Base-by-base conservation (phyloP, 2,329 filamentous ascomycete genomes). In the Claviceps spartinae region DNA sequence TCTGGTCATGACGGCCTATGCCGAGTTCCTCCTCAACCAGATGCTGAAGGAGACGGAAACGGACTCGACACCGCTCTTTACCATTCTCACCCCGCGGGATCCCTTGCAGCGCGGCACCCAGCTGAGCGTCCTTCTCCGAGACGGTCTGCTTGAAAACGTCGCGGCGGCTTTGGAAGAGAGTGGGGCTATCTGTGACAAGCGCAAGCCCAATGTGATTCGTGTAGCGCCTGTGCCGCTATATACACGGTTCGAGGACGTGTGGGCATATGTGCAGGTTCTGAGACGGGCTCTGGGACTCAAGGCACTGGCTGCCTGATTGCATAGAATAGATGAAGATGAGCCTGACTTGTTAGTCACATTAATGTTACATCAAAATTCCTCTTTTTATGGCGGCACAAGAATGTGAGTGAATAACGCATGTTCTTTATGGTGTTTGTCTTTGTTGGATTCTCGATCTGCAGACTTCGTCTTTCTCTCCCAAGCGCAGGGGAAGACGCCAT, bases 161-260 rank as follows among this genome's bases (percentile, higher is more conserved):
- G 75, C 81, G 54, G 69, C 72, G 44, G 74, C 74, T 30, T 65
- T 95, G 30, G 79, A 86, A 58, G 74, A 78, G 13, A 76, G 78
- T 1, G 86, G 84, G 1, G 81, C 93, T 2, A 77, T 94, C 1
- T 81, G 86, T 40, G 89, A 95, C 63, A 86, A 93, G 74, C 74
- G 89, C 54, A 87, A 86, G 65, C 89, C 90, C 1, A 83, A 90
- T 63, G 89, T 95, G 16, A 83, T 95, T 49, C 74, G 89, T 1
- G 81, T 94, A 1, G 88, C 89, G 2, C 89, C 90, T 1, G 84
- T 86, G 43, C 88, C 89, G 8, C 65, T 95, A 58, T 95, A 95
- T 68, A 91, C 91, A 61, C 81, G 78, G 0, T 94, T 86, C 63
- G 73, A 75, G 54, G 89, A 95, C 59, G 82, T 89, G 6, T 74